Evolutionary conservation across 208 protist genomes (phyloP), one percentile per base, ranked within the genome.

Genomic region (Lotmaria passim): DNA sequence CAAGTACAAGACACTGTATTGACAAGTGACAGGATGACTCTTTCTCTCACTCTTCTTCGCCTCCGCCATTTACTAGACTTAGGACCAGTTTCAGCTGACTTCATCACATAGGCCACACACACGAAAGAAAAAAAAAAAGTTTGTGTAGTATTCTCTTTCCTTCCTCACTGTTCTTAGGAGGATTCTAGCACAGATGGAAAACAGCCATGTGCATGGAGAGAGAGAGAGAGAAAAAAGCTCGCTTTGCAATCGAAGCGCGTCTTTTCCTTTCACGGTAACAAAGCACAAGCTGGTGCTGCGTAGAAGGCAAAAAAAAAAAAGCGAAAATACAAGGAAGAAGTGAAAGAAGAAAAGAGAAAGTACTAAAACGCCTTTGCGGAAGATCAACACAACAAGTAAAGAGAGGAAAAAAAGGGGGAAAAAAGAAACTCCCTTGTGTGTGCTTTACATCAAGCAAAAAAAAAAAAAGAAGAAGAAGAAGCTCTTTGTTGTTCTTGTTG

Each of bases 371-470:
- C 8, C 36, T 39, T 6, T 39, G 12, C 36, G n/a, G n/a, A n/a
- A n/a, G n/a, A n/a, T n/a, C n/a, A n/a, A 39, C 12, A 39, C 36
- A 39, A 14, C 8, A 39, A 39, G 12, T 14, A 39, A 12, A 39
- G 36, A 39, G 36, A 39, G 36, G 36, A 61, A 38, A 43, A 39
- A 51, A 55, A 59, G 30, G 44, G 53, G 23, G 19, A 50, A 39
- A 48, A 55, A 21, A 31, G 44, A 19, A 23, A 21, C 24, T 58
- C 26, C 15, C 8, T 4, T 36, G 4, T 30, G 36, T 10, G 24
- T 3, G 3, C 7, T 21, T 14, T 44, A 44, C 41, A 50, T 19
- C 6, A 43, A 38, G 19, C 19, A 60, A 17, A 12, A 48, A 50
- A 48, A 24, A 30, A 62, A 62, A 52, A 34, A 51, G 5, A 64